Evolutionary conservation across 1,284 basidiomycete species (phyloP), one percentile per base, ranked within the genome.

Genomic region (Malassezia cuniculi): DNA sequence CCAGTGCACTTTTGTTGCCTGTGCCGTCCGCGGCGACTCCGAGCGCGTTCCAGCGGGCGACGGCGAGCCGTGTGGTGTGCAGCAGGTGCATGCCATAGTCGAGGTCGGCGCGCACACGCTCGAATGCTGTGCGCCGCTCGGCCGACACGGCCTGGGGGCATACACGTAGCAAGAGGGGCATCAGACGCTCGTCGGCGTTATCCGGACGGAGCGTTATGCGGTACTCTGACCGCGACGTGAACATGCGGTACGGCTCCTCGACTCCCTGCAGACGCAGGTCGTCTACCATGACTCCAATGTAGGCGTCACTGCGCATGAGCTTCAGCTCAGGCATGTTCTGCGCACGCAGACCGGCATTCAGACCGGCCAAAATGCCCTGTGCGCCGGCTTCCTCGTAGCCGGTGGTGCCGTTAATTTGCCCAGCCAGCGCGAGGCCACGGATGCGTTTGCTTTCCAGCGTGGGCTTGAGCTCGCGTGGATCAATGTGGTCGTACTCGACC

Each of bases 371-470:
- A 14, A 78, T 71, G 5, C 85, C 85, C 60, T 89, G 85, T 1
- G 82, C 82, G 1, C 82, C 84, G 2, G 85, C 85, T 68, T 89
- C 85, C 65, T 89, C 85, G 60, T 89, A 89, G 1, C 85, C 85
- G 1, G 85, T 89, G 0, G 85, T 89, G 11, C 81, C 40, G 28
- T 60, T 63, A 44, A 63, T 60, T 39, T 53, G 57, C 10, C 55
- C 54, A 3, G 53, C 54, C 39, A 54, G 39, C 30, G 36, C 27
- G 16, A 57, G 40, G 1, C 54, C 50, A 58, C 74, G 70, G 38
- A 89, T 82, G 12, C 79, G 74, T 59, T 85, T 85, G 0, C 84
- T 86, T 66, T 89, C 82, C 39, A 89, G 72, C 0, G 82, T 85
- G 10, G 76, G 71, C 20, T 70, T 71, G 26, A 89, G 72, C 54